Percentiles rank a stretch among this genome's conserved stretches.
Conservation (phyloP, 164 flowering plant species). For the Stephania yunnanensis region DNA sequence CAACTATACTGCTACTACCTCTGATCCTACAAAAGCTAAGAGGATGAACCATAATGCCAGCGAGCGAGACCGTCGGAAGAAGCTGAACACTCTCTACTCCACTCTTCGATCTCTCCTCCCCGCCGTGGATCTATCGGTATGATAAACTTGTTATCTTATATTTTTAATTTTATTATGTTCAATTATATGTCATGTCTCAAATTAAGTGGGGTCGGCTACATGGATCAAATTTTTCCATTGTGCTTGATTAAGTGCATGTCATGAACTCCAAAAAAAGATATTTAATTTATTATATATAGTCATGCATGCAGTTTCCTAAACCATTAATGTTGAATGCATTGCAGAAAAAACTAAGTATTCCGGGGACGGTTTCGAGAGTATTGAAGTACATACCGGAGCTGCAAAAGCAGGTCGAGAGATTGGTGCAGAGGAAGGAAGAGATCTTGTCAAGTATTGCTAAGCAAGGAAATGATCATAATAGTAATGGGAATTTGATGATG, state of each 20-base stretch:
- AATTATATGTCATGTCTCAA: too few species aligned
- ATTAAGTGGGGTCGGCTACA: too few species aligned
- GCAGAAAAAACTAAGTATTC: constrained; percentile 62
- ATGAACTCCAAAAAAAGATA: too few species aligned
- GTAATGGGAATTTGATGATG: too few species aligned
- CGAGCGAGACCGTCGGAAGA: constrained; percentile 70
- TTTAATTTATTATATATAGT: too few species aligned
- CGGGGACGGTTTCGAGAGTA: constrained; percentile 42
- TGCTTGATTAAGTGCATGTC: too few species aligned
- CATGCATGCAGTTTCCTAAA: too few species aligned
- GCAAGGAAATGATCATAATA: constrained; percentile 12
- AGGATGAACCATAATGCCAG: constrained; percentile 70
- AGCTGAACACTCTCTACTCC: constrained; percentile 47
- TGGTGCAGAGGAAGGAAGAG: constrained; percentile 36
- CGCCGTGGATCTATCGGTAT: constrained; percentile 1
- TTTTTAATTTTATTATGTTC: too few species aligned
- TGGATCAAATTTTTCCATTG: too few species aligned
- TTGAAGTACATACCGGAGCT: constrained; percentile 62
- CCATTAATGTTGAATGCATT: not conserved
- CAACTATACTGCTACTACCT: not conserved
- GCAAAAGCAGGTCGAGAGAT: constrained; percentile 44
- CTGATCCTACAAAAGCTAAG: constrained; percentile 22
- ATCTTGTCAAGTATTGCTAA: constrained; percentile 24
- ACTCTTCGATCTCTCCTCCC: constrained; percentile 1
- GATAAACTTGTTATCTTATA: too few species aligned